Percentiles rank a stretch among this genome's conserved stretches.
These are phyloP conservation scores for Pseudozyma flocculosa DNA, from an alignment of 1,284 basidiomycete species.

Conservation along the genomic window DNA sequence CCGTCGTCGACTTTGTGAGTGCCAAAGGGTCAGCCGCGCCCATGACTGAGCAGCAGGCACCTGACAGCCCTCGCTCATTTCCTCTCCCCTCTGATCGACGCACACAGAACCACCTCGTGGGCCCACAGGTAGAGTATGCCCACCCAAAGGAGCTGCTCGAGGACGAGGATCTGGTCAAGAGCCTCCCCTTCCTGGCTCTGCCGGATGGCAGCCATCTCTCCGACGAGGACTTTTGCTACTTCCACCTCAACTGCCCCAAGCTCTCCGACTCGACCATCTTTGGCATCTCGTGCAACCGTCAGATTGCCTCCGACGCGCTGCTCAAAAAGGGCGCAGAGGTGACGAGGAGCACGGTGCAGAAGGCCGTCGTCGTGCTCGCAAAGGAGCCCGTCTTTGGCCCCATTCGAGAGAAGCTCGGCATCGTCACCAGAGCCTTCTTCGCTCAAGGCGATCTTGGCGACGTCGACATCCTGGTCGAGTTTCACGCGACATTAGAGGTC, in stretches of 20 bases:
- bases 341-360: conserved; percentile 93
- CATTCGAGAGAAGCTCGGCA: conserved; percentile 83
- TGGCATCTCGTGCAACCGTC: conserved; percentile 71
- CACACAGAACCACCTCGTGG: conserved; percentile 54
- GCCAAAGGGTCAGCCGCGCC: too few species aligned
- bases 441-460: conserved; percentile 55
- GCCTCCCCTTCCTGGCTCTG: conserved; percentile 92
- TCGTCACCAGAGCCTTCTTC: conserved; percentile 69
- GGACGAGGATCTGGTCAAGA: conserved; percentile 46
- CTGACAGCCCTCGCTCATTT: too few species aligned
- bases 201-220: conserved; percentile 95
- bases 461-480: conserved; percentile 54
- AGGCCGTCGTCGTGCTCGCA: conserved; percentile 91
- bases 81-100: too few species aligned
- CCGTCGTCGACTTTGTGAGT: conserved; percentile 53
- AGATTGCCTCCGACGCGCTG: conserved; percentile 81
- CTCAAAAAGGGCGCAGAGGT: conserved; percentile 81
- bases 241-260: conserved; percentile 67
- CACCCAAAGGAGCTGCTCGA: conserved; percentile 43
- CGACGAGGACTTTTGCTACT: conserved; percentile 94
- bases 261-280: conserved; percentile 34
- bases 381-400: conserved; percentile 60
- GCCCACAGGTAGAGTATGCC: conserved; percentile 54
- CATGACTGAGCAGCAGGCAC: too few species aligned
- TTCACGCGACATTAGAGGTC: conserved; percentile 54